Percentiles rank a stretch among this genome's conserved stretches.
Evolutionary conservation across 352 stramenopile species (phyloP).

Genomic region (Phytophthora fragariae): DNA sequence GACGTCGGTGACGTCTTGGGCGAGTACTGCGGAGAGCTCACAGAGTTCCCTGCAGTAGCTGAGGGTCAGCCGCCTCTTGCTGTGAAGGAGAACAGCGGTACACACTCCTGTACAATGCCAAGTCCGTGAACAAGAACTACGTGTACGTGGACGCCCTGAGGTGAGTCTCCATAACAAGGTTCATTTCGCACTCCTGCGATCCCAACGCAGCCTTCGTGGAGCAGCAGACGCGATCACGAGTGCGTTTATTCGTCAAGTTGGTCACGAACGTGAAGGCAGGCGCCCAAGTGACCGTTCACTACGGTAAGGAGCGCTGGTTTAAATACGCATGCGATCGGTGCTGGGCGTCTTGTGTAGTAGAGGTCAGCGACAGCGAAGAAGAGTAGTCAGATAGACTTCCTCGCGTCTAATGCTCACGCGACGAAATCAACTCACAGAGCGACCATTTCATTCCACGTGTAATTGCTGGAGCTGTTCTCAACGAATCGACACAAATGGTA

Average conservation of each 20-base stretch:
- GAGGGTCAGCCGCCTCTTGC: not conserved
- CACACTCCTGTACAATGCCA: not conserved
- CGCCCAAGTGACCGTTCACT: not conserved
- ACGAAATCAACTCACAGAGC: too few species aligned
- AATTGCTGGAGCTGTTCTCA: too few species aligned
- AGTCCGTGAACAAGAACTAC: not conserved
- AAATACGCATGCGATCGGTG: constrained; percentile 3
- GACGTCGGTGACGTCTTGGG: constrained; percentile 10
- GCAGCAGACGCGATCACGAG: not conserved
- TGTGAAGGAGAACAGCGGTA: constrained; percentile 1
- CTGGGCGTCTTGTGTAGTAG: not conserved
- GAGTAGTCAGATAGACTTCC: too few species aligned
- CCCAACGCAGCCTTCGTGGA: constrained; percentile 13
- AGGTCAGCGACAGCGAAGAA: too few species aligned
- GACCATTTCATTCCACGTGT: too few species aligned
- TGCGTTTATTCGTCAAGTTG: constrained; percentile 5
- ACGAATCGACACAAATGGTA: too few species aligned
- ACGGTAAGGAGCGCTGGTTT: constrained; percentile 13
- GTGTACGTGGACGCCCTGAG: constrained; percentile 6
- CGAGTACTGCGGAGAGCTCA: constrained; percentile 9
- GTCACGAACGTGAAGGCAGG: not conserved
- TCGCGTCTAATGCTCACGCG: too few species aligned
- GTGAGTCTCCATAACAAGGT: not conserved
- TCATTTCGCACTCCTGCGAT: constrained; percentile 5
- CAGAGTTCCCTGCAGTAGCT: not conserved